Conservation (phyloP, 2,329 filamentous ascomycete species). For the Triangularia verruculosa region DNA sequence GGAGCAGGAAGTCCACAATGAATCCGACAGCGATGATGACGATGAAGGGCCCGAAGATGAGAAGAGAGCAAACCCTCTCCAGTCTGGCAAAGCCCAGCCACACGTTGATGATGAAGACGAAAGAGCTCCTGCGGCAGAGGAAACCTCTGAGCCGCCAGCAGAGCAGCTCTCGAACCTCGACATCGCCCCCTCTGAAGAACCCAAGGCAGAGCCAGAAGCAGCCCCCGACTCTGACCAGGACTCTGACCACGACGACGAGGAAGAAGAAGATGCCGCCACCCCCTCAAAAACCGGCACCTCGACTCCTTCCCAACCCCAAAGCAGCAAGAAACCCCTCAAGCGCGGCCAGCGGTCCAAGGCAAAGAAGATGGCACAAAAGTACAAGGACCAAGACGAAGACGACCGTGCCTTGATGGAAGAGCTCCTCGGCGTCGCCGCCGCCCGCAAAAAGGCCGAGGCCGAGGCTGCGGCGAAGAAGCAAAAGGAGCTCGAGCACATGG, state of each 20-base stretch:
- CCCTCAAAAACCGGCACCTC: constrained; percentile 25
- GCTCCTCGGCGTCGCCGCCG: constrained; percentile 74
- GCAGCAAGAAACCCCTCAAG: constrained; percentile 52
- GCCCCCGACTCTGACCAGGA: constrained; percentile 19
- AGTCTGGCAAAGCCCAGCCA: constrained; percentile 30
- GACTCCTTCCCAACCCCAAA: constrained; percentile 25
- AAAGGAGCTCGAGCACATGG: constrained; percentile 69
- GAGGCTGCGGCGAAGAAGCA: constrained; percentile 65
- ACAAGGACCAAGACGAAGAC: constrained; percentile 91
- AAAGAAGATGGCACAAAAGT: constrained; percentile 85
- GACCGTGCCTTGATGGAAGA: constrained; percentile 80
- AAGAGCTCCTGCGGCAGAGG: not conserved
- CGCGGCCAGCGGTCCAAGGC: constrained; percentile 79
- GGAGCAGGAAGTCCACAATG: constrained; percentile 7
- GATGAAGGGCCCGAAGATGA: constrained; percentile 30
- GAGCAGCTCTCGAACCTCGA: constrained; percentile 28
- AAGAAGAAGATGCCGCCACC: constrained; percentile 28
- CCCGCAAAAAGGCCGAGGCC: constrained; percentile 64
- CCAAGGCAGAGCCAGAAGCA: constrained; percentile 25
- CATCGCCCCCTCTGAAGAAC: constrained; percentile 6
- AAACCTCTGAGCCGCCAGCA: constrained; percentile 17
- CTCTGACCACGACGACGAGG: constrained; percentile 35
- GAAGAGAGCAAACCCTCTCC: constrained; percentile 36
- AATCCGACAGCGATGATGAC: constrained; percentile 28
- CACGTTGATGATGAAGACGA: constrained; percentile 27